These are phyloP conservation scores for Ceratobasidium papillatum DNA, from an alignment of 1,284 basidiomycete genomes.

Conservation along the genomic window DNA sequence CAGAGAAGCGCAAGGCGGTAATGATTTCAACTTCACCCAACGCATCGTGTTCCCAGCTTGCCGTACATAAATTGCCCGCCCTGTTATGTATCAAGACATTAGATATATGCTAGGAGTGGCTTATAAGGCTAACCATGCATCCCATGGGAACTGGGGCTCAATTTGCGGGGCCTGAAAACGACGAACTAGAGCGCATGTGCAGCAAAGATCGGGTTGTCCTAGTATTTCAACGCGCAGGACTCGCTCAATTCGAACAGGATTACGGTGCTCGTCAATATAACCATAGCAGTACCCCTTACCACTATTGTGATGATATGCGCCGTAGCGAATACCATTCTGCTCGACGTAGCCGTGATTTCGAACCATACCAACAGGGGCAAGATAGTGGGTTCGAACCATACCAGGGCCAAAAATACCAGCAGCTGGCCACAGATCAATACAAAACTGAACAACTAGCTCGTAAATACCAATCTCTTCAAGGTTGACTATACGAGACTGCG, in stretches of 20 bases:
- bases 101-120: too few relatives aligned
- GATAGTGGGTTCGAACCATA: not conserved
- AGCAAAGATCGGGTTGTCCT: not conserved
- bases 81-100: too few relatives aligned
- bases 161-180: not conserved
- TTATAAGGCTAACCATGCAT: not conserved
- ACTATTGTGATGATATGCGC: not conserved
- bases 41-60: not conserved
- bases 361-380: too few relatives aligned
- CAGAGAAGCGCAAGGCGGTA: not conserved
- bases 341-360: conserved; percentile 8
- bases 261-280: not conserved
- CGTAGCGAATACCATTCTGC: not conserved
- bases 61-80: not conserved
- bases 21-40: not conserved
- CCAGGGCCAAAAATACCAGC: conserved; percentile 11
- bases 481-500: not conserved
- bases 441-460: not conserved
- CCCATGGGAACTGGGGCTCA: conserved; percentile 1
- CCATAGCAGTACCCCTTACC: conserved; percentile 3
- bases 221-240: not conserved
- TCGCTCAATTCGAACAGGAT: not conserved
- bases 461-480: not conserved
- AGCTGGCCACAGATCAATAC: not conserved
- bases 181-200: not conserved